These are phyloP conservation scores for Noccaea bulbosa DNA, from an alignment of 345 rosid genomes.

Conservation along the genomic window DNA sequence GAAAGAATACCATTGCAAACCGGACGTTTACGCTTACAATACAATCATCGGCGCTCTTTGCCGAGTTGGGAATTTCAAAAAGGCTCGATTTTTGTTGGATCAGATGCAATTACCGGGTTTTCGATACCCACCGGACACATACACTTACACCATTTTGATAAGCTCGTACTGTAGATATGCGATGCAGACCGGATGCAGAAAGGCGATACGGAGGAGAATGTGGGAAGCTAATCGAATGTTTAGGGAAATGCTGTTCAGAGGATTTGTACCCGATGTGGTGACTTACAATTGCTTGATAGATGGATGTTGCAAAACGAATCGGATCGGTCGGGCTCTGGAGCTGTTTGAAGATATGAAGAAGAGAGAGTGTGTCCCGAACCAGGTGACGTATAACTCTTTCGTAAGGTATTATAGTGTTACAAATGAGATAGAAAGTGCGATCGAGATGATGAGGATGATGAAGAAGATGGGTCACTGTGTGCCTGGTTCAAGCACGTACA, in stretches of 20 bases:
- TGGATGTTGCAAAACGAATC: constrained; percentile 76
- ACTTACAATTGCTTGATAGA: constrained; percentile 88
- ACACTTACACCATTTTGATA: constrained; percentile 74
- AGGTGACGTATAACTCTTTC: constrained; percentile 76
- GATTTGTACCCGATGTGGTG: constrained; percentile 80
- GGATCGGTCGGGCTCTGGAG: constrained; percentile 79
- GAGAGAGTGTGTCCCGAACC: constrained; percentile 73
- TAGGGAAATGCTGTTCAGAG: constrained; percentile 78
- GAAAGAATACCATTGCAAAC: constrained; percentile 75
- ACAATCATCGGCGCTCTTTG: constrained; percentile 75
- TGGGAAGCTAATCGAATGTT: constrained; percentile 92
- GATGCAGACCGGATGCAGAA: constrained; percentile 81
- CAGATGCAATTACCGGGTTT: constrained; percentile 92
- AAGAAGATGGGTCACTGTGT: constrained; percentile 67
- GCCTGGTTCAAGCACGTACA: constrained; percentile 68
- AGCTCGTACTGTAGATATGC: constrained; percentile 74
- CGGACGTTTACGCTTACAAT: constrained; percentile 80
- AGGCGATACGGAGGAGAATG: constrained; percentile 77
- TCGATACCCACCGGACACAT: constrained; percentile 67
- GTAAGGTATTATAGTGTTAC: constrained; percentile 75
- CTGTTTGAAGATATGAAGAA: constrained; percentile 74
- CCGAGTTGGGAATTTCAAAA: constrained; percentile 75
- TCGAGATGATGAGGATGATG: constrained; percentile 82
- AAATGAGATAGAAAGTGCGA: constrained; percentile 71
- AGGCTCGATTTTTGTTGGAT: constrained; percentile 70